phyloP scores from a whole-genome alignment of 192 early-diverging fungal species.

The Hyaloraphidium curvatum region DNA sequence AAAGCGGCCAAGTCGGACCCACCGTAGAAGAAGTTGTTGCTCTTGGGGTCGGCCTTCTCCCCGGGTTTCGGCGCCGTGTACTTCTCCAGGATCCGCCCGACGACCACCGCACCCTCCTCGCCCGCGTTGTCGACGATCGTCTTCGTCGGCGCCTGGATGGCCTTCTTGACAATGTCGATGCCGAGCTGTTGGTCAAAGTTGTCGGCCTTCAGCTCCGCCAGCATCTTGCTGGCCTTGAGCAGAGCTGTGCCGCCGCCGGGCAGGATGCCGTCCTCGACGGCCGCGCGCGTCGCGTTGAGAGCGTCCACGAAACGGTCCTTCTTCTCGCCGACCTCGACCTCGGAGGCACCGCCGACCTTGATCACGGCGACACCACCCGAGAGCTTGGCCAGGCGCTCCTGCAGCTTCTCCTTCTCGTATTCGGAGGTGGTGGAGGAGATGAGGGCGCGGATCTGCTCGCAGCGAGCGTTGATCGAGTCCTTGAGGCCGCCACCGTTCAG shows the following conservation, averaged over 20 bases:
- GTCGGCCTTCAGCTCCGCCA: constrained; percentile 61
- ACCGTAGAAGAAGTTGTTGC: constrained; percentile 47
- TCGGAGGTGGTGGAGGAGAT: constrained; percentile 75
- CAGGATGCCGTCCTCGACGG: constrained; percentile 97
- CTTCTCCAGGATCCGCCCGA: constrained; percentile 80
- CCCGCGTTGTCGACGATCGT: constrained; percentile 97
- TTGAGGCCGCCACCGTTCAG: constrained; percentile 87
- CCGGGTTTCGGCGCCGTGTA: constrained; percentile 21
- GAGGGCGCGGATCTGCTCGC: constrained; percentile 90
- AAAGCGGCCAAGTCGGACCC: background rate
- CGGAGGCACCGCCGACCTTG: constrained; percentile 91
- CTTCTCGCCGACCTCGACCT: constrained; percentile 99
- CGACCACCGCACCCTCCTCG: constrained; percentile 88
- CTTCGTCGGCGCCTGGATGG: constrained; percentile 78
- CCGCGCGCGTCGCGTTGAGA: constrained; percentile 93
- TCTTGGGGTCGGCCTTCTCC: constrained; percentile 25
- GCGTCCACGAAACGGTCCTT: constrained; percentile 99
- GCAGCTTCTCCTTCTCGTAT: constrained; percentile 98
- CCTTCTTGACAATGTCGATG: constrained; percentile 86
- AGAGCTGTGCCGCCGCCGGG: constrained; percentile 96
- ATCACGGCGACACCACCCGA: constrained; percentile 98
- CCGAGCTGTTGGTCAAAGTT: constrained; percentile 99
- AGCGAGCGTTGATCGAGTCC: constrained; percentile 74
- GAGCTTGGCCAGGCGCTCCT: constrained; percentile 97
- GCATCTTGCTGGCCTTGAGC: constrained; percentile 74